Conservation (phyloP, 805 yeast species). For the Yamadazyma olivae region DNA sequence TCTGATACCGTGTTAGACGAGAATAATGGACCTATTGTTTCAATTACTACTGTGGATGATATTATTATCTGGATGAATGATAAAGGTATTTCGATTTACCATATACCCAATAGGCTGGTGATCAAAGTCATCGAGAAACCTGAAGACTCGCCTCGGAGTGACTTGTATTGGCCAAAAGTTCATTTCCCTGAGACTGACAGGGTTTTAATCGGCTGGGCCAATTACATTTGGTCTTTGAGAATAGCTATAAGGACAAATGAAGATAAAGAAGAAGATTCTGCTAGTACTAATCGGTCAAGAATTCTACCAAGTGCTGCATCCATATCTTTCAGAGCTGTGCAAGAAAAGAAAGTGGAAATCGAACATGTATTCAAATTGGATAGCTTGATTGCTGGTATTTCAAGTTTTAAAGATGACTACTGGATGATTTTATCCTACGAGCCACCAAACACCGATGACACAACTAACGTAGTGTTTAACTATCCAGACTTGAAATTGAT, state of each 20-base stretch:
- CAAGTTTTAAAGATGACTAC: slow-evolving; percentile 70
- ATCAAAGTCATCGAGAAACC: slow-evolving; percentile 59
- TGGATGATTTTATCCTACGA: slow-evolving; percentile 58
- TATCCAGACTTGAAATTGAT: slow-evolving; percentile 77
- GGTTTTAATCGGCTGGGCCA: slow-evolving; percentile 79
- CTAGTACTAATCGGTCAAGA: slow-evolving; percentile 26
- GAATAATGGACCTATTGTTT: slow-evolving; percentile 67
- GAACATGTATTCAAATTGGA: slow-evolving; percentile 48
- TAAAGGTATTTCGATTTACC: slow-evolving; percentile 68
- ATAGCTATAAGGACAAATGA: slow-evolving; percentile 27
- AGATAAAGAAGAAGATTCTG: slow-evolving; percentile 12
- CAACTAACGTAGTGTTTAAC: slow-evolving; percentile 22
- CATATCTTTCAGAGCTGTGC: slow-evolving; percentile 46
- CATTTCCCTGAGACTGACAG: slow-evolving; percentile 63
- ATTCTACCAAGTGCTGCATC: slow-evolving; percentile 53
- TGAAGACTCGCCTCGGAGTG: slow-evolving; percentile 57
- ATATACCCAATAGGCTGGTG: slow-evolving; percentile 46
- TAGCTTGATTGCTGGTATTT: slow-evolving; percentile 69
- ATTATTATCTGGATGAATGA: slow-evolving; percentile 83
- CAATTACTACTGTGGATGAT: slow-evolving; percentile 60
- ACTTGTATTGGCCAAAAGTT: slow-evolving; percentile 79
- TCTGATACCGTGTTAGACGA: slow-evolving; percentile 62
- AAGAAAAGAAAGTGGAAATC: slow-evolving; percentile 43
- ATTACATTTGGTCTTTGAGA: slow-evolving; percentile 68
- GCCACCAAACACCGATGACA: slow-evolving; percentile 25